Evolutionary conservation across 179 eudicot species (phyloP).

Genomic region (Silene coronaria): DNA sequence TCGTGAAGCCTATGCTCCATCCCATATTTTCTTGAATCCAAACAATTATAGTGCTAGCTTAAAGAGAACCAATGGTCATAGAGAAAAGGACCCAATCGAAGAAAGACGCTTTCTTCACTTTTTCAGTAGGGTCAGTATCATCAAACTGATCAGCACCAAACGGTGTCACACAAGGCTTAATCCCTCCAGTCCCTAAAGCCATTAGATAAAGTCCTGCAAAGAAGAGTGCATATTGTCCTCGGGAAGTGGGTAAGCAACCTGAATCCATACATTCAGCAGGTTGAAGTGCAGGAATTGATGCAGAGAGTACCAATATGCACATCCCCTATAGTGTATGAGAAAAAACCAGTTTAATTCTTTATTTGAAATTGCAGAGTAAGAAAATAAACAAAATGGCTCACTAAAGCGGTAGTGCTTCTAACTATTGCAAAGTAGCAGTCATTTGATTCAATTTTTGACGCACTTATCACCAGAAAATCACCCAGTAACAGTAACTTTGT

Average conservation of each 20-base stretch:
- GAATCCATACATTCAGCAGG: constrained; percentile 47
- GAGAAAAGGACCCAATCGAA: constrained; percentile 62
- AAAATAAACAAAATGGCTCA: no score
- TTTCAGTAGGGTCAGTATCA: constrained; percentile 52
- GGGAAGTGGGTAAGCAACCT: constrained; percentile 45
- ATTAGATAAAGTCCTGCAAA: constrained; percentile 52
- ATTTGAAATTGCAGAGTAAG: neutral
- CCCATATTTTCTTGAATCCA: constrained; percentile 58
- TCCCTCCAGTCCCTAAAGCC: constrained; percentile 59
- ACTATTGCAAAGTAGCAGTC: no score
- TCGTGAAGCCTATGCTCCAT: constrained; percentile 55
- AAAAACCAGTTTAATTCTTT: neutral
- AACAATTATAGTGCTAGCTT: constrained; percentile 47
- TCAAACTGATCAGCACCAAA: constrained; percentile 76
- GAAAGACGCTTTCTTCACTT: constrained; percentile 48
- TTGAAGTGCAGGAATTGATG: constrained; percentile 42
- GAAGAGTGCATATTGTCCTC: constrained; percentile 42
- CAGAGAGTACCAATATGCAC: constrained; percentile 53
- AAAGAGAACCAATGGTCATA: constrained; percentile 49
- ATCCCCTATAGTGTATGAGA: constrained; percentile 36
- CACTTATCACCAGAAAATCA: no score
- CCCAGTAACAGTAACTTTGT: no score
- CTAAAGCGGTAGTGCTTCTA: no score
- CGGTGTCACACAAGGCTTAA: constrained; percentile 52
- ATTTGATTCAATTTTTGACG: no score